Base-by-base conservation (phyloP, 306 rosid genomes). In the Trifolium dubium region DNA sequence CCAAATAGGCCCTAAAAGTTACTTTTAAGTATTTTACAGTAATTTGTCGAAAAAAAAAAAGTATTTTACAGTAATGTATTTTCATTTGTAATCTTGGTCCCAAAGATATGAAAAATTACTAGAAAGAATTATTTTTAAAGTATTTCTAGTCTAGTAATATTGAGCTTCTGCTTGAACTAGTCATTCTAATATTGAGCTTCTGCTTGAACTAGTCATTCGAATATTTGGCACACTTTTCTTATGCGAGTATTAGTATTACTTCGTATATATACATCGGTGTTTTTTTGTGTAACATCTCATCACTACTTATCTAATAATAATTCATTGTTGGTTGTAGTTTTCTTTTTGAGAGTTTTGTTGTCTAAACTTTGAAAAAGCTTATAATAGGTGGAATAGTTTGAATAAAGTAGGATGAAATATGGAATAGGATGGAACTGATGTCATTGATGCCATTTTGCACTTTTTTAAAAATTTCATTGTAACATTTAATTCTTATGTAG, bases 401-500 rank as follows among this genome's bases (percentile, higher is more conserved):
- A 67, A 30, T 46, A 14, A 6, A 67, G n/a, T 44, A 44, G 56
- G 72, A 47, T 67, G 72, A 46, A 67, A 66, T 28, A 23, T 66
- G 71, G 37, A 28, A 43, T 44, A 55, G 55, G 11, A 28, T 28
- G 31, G 43, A 47, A 67, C 14, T 46, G 56, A 46, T 67, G 58
- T 29, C 40, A 67, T 30, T 46, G 56, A 46, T 67, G 58, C 41
- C 40, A 67, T 30, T 67, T 67, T 41, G 29, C 40, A 5, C 6
- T 35, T 35, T 35, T 35, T 4, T 1, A 35, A 35, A 35, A 35
- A 35, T 35, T 35, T 35, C 39, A 0, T 35, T 46, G 64, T 32
- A 18, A 5, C 50, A 41, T 84, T 76, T 83, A 43, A 47, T 85
- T 64, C 64, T 66, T 47, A 6, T 82, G 83, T 82, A 94, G 99